Evolutionary conservation across 345 rosid species (phyloP), one percentile per base, ranked within the genome.

Genomic region (Lumnitzera littorea): DNA sequence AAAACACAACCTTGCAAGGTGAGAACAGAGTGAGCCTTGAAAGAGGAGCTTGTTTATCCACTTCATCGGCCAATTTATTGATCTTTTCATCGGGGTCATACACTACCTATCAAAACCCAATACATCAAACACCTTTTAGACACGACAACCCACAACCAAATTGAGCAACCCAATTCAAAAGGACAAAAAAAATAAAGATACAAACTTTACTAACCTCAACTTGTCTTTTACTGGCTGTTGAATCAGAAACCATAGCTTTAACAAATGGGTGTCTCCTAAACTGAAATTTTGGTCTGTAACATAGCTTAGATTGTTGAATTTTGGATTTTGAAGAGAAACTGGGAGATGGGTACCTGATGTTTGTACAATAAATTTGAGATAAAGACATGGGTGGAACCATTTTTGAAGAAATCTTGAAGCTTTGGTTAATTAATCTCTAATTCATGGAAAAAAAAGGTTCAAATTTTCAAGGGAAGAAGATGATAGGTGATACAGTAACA

Each of bases 21-120:
- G 99, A 94, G 85, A 90, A 94, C 41, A 94, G 78, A 57, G 80
- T 78, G 76, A 94, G 92, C 74, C 97, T 82, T 47, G 97, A 94
- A 53, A 90, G 89, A 23, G 97, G 95, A 74, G 97, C 95, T 53
- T 79, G 76, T 79, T 62, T 78, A 73, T 90, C 96, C 56, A 88
- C 85, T 62, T 84, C 76, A 79, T 90, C 89, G 0, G 90, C 92
- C 13, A 88, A 73, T 71, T 79, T 83, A 79, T 86, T 86, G 14
- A 82, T 46, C 75, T 81, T 88, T 78, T 79, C 96, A 56, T 90
- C 95, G 65, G 86, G 90, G 71, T 94, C 86, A 73, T 83, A 94
- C 53, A 82, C 89, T 59, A 94, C 55, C 99, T 94, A 61, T 29
- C 59, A 61, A 50, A 36, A 57, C 50, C 62, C 54, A 75, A 64